Evolutionary conservation across 495 filamentous ascomycete genomes (phyloP).

Genomic region (Penicillium cataractarum): DNA sequence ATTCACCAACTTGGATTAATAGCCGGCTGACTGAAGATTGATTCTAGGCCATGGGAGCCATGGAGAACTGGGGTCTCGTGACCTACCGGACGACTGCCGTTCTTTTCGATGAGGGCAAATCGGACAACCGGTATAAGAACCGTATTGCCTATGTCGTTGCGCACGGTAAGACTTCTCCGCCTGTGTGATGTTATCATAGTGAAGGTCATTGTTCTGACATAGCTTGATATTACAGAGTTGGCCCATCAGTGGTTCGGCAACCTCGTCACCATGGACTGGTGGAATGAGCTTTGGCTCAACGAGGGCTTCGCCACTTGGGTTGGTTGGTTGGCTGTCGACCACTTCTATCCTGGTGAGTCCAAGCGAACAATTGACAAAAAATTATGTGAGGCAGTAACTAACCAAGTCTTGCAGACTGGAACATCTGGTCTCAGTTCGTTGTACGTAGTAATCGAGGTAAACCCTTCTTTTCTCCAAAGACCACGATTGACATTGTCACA

Average conservation of each 20-base stretch:
- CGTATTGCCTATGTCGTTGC: slow-evolving; percentile 93
- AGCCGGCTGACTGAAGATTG: slow-evolving; percentile 31
- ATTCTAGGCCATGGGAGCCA: slow-evolving; percentile 66
- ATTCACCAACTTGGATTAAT: neutral
- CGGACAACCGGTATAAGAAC: slow-evolving; percentile 85
- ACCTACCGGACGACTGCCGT: slow-evolving; percentile 95
- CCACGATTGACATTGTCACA: slow-evolving; percentile 47
- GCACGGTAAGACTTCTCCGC: slow-evolving; percentile 51
- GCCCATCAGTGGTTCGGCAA: slow-evolving; percentile 99
- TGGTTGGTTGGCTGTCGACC: slow-evolving; percentile 89
- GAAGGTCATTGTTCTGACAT: slow-evolving; percentile 14
- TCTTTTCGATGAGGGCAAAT: slow-evolving; percentile 88
- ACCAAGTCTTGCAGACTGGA: slow-evolving; percentile 65
- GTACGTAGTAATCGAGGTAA: slow-evolving; percentile 65
- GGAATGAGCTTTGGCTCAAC: slow-evolving; percentile 96
- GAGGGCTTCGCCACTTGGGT: slow-evolving; percentile 99
- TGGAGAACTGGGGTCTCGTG: slow-evolving; percentile 93
- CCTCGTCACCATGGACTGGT: slow-evolving; percentile 79
- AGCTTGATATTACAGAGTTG: slow-evolving; percentile 57
- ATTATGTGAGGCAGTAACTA: neutral
- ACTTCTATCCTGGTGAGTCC: slow-evolving; percentile 75
- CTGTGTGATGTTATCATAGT: neutral
- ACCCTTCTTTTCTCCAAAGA: slow-evolving; percentile 5
- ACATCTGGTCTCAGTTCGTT: slow-evolving; percentile 94
- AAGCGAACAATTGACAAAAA: neutral